Conservation (phyloP, 495 filamentous ascomycete genomes). For the Lasiosphaeria ovina region DNA sequence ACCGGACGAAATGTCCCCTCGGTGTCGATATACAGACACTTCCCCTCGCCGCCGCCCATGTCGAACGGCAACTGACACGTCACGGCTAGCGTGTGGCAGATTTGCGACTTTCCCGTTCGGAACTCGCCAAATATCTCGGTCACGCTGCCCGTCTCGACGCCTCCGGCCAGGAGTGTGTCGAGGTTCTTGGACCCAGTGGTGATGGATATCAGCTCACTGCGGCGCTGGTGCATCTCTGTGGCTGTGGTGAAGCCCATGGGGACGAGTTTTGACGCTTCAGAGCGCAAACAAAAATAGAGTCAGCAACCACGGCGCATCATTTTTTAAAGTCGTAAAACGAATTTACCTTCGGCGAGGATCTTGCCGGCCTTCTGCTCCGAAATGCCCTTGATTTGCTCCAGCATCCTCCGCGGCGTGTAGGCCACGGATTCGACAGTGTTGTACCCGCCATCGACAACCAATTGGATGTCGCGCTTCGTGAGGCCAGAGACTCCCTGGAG, state of each 20-base stretch:
- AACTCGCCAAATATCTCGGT: constrained; percentile 99
- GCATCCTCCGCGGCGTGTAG: constrained; percentile 81
- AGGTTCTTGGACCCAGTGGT: constrained; percentile 97
- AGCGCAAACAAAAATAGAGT: constrained; percentile 2
- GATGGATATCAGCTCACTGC: constrained; percentile 94
- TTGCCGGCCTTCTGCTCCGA: constrained; percentile 95
- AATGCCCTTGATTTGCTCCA: constrained; percentile 96
- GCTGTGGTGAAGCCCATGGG: constrained; percentile 99
- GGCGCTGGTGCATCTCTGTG: constrained; percentile 97
- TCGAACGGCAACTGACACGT: constrained; percentile 97
- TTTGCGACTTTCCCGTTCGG: constrained; percentile 94
- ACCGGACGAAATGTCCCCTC: constrained; percentile 97
- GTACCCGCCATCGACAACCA: constrained; percentile 86
- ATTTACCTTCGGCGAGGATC: constrained; percentile 81
- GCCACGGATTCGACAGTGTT: constrained; percentile 94
- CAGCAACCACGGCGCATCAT: constrained; percentile 4
- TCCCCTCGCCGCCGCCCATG: constrained; percentile 97
- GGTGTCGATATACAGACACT: constrained; percentile 98
- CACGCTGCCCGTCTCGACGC: constrained; percentile 93
- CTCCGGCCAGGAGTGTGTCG: constrained; percentile 91
- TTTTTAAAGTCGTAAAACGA: background rate
- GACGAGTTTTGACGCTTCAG: constrained; percentile 83
- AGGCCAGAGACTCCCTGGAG: constrained; percentile 75
- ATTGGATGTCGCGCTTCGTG: constrained; percentile 90
- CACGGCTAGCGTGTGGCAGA: constrained; percentile 97